Evolutionary conservation across 352 stramenopile species (phyloP).

Genomic region (Phytophthora melonis): DNA sequence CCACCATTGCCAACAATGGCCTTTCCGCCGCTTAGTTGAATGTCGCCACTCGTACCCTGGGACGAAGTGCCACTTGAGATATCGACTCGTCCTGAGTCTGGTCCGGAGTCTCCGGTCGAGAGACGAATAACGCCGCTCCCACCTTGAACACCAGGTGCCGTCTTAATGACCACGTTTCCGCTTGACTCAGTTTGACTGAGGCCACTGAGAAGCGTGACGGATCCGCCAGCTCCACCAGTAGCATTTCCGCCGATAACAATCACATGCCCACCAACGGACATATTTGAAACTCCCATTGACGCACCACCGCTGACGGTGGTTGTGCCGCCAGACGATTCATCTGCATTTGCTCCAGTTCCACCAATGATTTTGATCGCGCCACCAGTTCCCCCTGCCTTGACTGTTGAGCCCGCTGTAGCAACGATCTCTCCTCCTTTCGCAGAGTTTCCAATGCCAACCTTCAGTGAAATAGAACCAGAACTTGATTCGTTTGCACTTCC

Average conservation of each 20-base stretch:
- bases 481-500: slow-evolving; percentile 46
- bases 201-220: slow-evolving; percentile 56
- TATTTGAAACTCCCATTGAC: slow-evolving; percentile 42
- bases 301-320: slow-evolving; percentile 53
- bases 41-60: slow-evolving; percentile 54
- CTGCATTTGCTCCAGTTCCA: slow-evolving; percentile 31
- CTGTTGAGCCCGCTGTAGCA: slow-evolving; percentile 42
- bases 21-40: slow-evolving; percentile 62
- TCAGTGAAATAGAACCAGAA: slow-evolving; percentile 52
- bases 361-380: slow-evolving; percentile 37
- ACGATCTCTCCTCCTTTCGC: slow-evolving; percentile 37
- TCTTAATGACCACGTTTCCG: slow-evolving; percentile 47
- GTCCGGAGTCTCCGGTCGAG: slow-evolving; percentile 40
- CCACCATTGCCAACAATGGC: slow-evolving; percentile 47
- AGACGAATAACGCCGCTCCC: slow-evolving; percentile 47
- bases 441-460: slow-evolving; percentile 43
- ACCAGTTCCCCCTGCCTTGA: slow-evolving; percentile 41
- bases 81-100: slow-evolving; percentile 52
- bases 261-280: slow-evolving; percentile 52
- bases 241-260: slow-evolving; percentile 56
- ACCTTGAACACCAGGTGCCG: slow-evolving; percentile 26
- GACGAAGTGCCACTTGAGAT: slow-evolving; percentile 59
- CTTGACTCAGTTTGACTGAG: slow-evolving; percentile 45
- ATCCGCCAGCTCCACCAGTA: slow-evolving; percentile 50
- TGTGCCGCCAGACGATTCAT: slow-evolving; percentile 56